Evolutionary conservation across 1,284 basidiomycete genomes (phyloP), one percentile per base, ranked within the genome.

Genomic region (Tilletia setariae): DNA sequence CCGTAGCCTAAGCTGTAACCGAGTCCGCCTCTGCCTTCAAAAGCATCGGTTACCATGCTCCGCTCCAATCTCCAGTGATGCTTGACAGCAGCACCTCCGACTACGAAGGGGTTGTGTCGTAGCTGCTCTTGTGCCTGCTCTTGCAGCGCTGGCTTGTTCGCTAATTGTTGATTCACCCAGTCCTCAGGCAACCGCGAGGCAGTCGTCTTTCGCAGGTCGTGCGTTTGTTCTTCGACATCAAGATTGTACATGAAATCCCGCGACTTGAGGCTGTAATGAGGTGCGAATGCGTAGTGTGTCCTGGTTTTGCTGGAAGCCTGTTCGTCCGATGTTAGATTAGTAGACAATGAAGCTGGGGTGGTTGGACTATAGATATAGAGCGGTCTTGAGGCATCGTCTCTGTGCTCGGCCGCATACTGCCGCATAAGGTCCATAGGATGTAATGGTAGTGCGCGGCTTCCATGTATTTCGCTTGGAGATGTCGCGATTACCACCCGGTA

Each of bases 1-100:
- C 56, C 56, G 56, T 61, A 61, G 19, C 56, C 56, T 19, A 61
- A 30, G 32, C 56, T 61, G 28, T 35, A 61, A 30, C 56, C 56
- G 2, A 61, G 32, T 21, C 56, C 56, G 7, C 56, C 56, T 19
- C 56, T 28, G 1, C 56, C 56, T 30, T 61, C 56, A 25, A 35
- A 40, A 9, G 56, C 56, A 35, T 61, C 56, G 16, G 32, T n/a
- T 1, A 61, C 30, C 30, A 40, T 35, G 56, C 56, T 61, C 25
- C 32, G 28, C 28, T 61, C 56, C 32, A 61, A n/a, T 9, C 56
- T 25, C 56, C 56, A 61, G 15, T 40, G 28, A n/a, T 28, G 28
- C 2, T 32, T 2, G 25, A 30, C 56, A 16, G 56, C 1, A 16
- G 56, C 28, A 16, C 19, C 19, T 6, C 56, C 32, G 15, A 61